phyloP scores from a whole-genome alignment of 257 asterid species.

The Ocimum tenuiflorum region DNA sequence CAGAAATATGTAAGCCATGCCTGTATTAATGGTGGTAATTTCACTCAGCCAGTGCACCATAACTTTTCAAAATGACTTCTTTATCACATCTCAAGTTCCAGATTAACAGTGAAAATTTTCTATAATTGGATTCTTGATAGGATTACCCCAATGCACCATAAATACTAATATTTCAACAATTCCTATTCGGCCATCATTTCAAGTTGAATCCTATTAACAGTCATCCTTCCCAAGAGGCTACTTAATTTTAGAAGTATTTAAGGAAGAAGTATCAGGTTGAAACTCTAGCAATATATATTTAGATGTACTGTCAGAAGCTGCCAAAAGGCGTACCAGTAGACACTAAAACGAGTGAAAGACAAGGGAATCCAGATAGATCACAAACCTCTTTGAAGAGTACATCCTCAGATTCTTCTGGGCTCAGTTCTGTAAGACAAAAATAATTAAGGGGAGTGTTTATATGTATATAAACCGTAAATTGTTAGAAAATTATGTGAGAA shows the following conservation, averaged over 20 bases:
- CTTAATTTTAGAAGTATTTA: neutral
- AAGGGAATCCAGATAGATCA: constrained; percentile 2
- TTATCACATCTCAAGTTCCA: no score
- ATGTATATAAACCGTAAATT: neutral
- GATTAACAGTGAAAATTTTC: no score
- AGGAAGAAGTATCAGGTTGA: neutral
- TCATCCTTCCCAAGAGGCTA: neutral
- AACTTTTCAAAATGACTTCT: neutral
- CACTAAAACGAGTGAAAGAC: constrained; percentile 12
- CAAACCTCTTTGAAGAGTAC: constrained; percentile 94
- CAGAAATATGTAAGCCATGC: constrained; percentile 96
- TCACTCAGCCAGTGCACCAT: neutral
- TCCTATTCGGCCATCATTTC: neutral
- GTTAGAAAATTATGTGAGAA: neutral
- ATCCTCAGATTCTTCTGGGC: constrained; percentile 97
- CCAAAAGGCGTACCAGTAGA: neutral
- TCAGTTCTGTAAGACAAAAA: constrained; percentile 52
- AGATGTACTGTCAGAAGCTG: neutral
- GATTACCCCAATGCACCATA: no score
- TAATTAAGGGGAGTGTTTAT: neutral
- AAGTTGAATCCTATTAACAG: neutral
- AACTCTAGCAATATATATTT: neutral
- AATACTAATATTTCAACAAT: neutral
- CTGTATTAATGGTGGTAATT: constrained; percentile 28
- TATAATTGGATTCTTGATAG: no score